A percentile compares a stretch with the other conserved stretches of the same genome.
Conservation (phyloP, 2,329 filamentous ascomycete species). For the Trichoderma gracile region DNA sequence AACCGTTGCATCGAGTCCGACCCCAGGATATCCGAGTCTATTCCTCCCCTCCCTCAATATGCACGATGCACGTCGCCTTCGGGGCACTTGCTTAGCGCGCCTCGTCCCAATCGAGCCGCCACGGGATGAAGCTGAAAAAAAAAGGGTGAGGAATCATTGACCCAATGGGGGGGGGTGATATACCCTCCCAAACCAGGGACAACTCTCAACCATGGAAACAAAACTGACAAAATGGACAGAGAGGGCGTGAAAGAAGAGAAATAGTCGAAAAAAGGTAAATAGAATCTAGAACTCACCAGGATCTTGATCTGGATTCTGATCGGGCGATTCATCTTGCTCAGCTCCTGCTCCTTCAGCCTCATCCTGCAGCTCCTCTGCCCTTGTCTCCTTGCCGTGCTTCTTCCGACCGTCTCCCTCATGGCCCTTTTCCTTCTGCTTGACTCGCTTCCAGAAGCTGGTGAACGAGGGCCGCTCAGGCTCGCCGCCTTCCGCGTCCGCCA, state of each 20-base stretch:
- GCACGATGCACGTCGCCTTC: neutral
- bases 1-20: too few relatives aligned
- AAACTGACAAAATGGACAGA: too few relatives aligned
- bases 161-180: neutral
- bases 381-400: constrained; percentile 9
- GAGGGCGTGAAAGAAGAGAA: too few relatives aligned
- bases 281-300: too few relatives aligned
- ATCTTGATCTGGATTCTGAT: constrained; percentile 10
- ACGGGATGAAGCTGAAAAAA: neutral
- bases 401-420: neutral
- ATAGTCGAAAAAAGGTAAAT: too few relatives aligned
- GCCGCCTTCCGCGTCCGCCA: constrained; percentile 26
- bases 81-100: neutral
- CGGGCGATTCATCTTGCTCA: constrained; percentile 4
- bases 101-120: neutral
- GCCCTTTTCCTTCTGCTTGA: constrained; percentile 39
- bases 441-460: constrained; percentile 49
- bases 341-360: neutral
- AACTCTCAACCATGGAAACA: too few relatives aligned
- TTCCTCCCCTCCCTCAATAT: too few relatives aligned
- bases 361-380: constrained; percentile 5
- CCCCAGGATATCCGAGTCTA: too few relatives aligned
- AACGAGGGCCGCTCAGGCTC: constrained; percentile 46
- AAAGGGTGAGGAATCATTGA: constrained; percentile 9
- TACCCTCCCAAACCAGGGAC: too few relatives aligned